Evolutionary conservation across 768 basidiomycete species (phyloP).

Genomic region (Auriscalpium orientale): DNA sequence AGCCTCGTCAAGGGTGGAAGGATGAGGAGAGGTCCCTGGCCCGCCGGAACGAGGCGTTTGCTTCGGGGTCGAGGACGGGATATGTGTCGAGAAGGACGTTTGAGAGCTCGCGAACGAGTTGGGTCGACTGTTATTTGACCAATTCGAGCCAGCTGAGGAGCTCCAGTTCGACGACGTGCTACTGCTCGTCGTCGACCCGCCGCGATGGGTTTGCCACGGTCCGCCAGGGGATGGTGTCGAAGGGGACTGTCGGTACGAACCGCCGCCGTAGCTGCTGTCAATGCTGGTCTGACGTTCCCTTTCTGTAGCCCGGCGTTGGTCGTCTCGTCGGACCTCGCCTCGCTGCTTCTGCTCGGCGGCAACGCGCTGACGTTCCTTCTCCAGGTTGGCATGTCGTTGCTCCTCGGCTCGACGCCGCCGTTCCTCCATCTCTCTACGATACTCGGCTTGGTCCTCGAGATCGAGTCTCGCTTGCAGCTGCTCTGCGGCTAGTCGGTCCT

Average conservation of each 20-base stretch:
- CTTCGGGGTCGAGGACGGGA: slow-evolving; percentile 8
- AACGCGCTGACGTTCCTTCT: slow-evolving; percentile 25
- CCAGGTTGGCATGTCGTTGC: slow-evolving; percentile 14
- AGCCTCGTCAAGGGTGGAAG: slow-evolving; percentile 29
- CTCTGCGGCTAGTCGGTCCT: neutral
- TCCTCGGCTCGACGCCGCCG: slow-evolving; percentile 30
- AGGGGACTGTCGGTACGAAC: neutral
- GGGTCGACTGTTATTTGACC: slow-evolving; percentile 10
- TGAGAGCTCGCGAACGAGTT: slow-evolving; percentile 12
- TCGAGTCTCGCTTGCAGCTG: too few relatives aligned
- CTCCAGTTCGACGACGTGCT: slow-evolving; percentile 15
- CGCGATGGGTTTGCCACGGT: slow-evolving; percentile 23
- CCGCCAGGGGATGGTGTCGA: neutral
- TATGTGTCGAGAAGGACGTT: neutral
- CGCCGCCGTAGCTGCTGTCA: slow-evolving; percentile 4
- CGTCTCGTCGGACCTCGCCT: slow-evolving; percentile 11
- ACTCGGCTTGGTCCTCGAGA: slow-evolving; percentile 19
- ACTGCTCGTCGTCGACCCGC: slow-evolving; percentile 12
- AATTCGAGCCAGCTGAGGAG: slow-evolving; percentile 11
- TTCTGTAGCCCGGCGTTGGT: slow-evolving; percentile 5
- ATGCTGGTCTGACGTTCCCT: slow-evolving; percentile 23
- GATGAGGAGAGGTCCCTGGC: slow-evolving; percentile 14
- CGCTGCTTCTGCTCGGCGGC: slow-evolving; percentile 21
- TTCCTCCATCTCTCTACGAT: slow-evolving; percentile 20
- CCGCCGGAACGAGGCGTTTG: slow-evolving; percentile 7